Conservation (phyloP, 441 rosid species). For the Gossypium schwendimanii region DNA sequence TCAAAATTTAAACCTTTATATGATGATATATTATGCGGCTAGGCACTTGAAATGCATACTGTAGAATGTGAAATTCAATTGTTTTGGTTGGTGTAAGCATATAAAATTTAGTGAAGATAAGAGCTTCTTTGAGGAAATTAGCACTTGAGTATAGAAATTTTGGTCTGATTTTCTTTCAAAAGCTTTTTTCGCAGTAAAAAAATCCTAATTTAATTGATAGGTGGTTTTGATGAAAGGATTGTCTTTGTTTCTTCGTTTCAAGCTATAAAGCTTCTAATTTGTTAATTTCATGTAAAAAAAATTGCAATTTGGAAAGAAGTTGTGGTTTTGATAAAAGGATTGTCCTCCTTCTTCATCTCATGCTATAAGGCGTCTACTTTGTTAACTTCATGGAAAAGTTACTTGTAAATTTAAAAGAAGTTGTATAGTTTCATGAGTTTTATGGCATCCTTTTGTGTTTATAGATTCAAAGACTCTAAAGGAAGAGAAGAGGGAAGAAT, state of each 20-base stretch:
- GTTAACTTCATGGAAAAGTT: neutral
- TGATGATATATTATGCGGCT: neutral
- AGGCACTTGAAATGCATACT: neutral
- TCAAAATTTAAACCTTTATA: neutral
- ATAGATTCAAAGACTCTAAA: conserved; percentile 86
- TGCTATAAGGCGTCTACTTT: neutral
- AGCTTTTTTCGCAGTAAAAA: neutral
- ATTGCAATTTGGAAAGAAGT: neutral
- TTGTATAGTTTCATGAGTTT: neutral
- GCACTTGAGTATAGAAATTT: neutral
- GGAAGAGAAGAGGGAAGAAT: conserved; percentile 82
- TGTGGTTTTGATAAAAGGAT: neutral
- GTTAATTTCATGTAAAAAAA: too few relatives aligned
- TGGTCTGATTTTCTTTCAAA: neutral
- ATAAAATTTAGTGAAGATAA: neutral
- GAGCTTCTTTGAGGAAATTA: neutral
- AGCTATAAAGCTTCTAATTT: neutral
- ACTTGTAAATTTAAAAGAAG: neutral
- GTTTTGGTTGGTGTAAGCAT: neutral
- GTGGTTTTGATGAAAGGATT: neutral
- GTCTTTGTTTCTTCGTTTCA: neutral
- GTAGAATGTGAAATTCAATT: neutral
- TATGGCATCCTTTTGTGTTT: neutral
- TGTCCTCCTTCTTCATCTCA: neutral
- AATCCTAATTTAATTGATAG: neutral